A percentile compares a stretch with the other conserved stretches of the same genome.
Conservation (phyloP, 805 yeast genomes). For the Yarrowia alimentaria region DNA sequence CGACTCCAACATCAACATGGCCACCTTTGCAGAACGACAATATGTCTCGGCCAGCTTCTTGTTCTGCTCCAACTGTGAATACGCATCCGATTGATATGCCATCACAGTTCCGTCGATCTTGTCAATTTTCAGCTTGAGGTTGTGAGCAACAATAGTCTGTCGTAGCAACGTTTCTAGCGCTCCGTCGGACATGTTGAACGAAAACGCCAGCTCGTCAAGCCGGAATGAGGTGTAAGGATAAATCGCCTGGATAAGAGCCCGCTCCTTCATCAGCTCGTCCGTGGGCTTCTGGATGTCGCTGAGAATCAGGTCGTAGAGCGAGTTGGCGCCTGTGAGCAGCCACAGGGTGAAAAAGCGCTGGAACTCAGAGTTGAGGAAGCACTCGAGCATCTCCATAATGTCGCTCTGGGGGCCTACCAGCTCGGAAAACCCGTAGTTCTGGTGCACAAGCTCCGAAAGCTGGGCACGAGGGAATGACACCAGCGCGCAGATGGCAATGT, state of each 20-base stretch:
- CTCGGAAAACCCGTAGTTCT: conserved; percentile 9
- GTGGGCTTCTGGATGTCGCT: neutral
- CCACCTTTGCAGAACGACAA: conserved; percentile 10
- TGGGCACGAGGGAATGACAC: conserved; percentile 10
- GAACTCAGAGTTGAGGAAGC: conserved; percentile 16
- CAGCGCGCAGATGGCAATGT: conserved; percentile 11
- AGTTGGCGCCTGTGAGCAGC: neutral
- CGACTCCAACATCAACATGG: conserved; percentile 1
- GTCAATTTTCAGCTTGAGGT: conserved; percentile 16
- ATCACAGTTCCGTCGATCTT: conserved; percentile 24
- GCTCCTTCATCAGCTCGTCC: neutral
- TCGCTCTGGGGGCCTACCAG: neutral
- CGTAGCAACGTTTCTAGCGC: conserved; percentile 16
- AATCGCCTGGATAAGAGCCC: conserved; percentile 22
- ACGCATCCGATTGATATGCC: conserved; percentile 6
- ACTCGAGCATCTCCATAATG: conserved; percentile 5
- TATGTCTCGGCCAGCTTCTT: conserved; percentile 15
- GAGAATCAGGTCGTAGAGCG: conserved; percentile 1
- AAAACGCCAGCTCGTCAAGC: conserved; percentile 12
- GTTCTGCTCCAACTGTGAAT: conserved; percentile 6
- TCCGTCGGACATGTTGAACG: conserved; percentile 2
- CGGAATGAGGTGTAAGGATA: conserved; percentile 12
- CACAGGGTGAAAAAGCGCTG: conserved; percentile 5
- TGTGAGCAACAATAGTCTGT: conserved; percentile 13
- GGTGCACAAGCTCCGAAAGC: conserved; percentile 11